phyloP scores from a whole-genome alignment of 352 stramenopile species.

The Saprolegnia parasitica region DNA sequence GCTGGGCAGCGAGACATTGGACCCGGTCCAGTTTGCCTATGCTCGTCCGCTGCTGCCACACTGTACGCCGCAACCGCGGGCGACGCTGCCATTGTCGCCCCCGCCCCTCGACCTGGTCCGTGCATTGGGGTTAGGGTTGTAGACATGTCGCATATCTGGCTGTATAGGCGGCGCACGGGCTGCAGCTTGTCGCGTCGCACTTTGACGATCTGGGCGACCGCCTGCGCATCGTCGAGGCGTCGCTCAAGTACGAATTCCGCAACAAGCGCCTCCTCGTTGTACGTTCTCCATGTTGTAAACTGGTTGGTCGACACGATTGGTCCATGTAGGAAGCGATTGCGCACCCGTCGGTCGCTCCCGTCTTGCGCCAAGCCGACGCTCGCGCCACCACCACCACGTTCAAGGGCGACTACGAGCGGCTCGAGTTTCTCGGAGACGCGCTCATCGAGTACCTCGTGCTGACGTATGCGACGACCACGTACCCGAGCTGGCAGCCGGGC shows the following conservation, averaged over 20 bases:
- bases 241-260: slow-evolving; percentile 76
- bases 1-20: slow-evolving; percentile 57
- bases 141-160: no score
- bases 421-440: slow-evolving; percentile 86
- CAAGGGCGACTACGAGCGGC: slow-evolving; percentile 82
- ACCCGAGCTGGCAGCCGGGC: slow-evolving; percentile 68
- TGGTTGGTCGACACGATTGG: not conserved
- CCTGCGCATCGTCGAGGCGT: slow-evolving; percentile 58
- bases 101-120: not conserved
- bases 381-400: slow-evolving; percentile 39
- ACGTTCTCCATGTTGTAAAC: not conserved
- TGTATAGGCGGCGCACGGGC: not conserved
- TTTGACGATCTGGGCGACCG: slow-evolving; percentile 54
- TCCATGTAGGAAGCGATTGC: slow-evolving; percentile 53
- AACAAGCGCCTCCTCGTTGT: slow-evolving; percentile 66
- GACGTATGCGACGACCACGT: slow-evolving; percentile 69
- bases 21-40: slow-evolving; percentile 44
- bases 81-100: not conserved
- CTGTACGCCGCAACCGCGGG: not conserved
- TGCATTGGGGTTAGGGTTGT: not conserved
- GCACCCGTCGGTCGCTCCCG: slow-evolving; percentile 62
- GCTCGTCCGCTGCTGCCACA: slow-evolving; percentile 45
- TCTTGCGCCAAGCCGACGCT: slow-evolving; percentile 47
- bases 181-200: not conserved
- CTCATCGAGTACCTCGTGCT: slow-evolving; percentile 87